Base-by-base conservation (phyloP, 805 yeast genomes). In the Pichia eremophila region DNA sequence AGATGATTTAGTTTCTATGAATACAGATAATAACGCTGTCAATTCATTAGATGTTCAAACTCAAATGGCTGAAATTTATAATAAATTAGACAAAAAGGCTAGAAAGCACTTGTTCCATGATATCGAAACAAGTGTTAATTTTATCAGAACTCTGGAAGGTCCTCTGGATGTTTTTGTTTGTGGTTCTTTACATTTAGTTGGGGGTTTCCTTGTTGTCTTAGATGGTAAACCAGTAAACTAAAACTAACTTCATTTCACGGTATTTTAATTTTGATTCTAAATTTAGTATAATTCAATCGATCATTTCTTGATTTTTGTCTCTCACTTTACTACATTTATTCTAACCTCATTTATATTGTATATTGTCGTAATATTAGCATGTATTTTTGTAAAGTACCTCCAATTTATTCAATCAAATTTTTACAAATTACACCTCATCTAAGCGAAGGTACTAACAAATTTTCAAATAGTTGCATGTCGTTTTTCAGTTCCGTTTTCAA, bases 111-210 rank as follows among this genome's bases (percentile, higher is more conserved):
- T 91, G 1, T 75, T 81, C 54, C 77, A 77, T 28, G 88, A 81
- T 56, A 85, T 93, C 40, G 95, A 93, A 63, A 75, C 83, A 1
- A 80, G 90, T 32, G 78, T 77, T 44, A 73, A 72, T 43, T 74
- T 70, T 54, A 74, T 79, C 44, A 73, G 75, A 49, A 64, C 74
- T 25, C 59, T 77, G 41, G 69, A 69, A 43, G 67, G 67, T 12
- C 72, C 71, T 17, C 65, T 79, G 22, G 89, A 88, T 53, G 95
- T 88, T 2, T 84, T 89, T 67, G 97, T 89, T 0, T 85, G 95
- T 50, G 99, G 99, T 1, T 89, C 97, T 6, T 70, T 93, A 54
- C 96, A 91, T 62, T 70, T 95, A 48, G 95, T 93, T 11, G 99
- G 99, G 17, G 99, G 98, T 0, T 76, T 93, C 48, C 66, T 93